Base-by-base conservation (phyloP, 176 grass and related monocot species). In the Bothriochloa decipiens region DNA sequence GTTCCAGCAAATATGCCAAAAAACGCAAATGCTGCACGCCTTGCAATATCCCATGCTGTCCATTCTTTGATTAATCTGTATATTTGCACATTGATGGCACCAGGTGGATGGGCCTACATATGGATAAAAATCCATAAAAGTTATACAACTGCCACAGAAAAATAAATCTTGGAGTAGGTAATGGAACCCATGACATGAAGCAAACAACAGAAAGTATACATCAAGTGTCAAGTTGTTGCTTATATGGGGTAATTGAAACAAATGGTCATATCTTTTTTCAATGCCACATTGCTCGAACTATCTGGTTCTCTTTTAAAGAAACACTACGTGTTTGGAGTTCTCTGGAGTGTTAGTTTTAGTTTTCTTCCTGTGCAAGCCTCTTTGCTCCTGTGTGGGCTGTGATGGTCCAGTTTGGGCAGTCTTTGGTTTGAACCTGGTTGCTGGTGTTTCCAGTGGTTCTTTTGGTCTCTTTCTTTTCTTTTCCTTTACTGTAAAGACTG, bases 41-140 rank as follows among this genome's bases (percentile, higher is more conserved):
- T 91, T 32, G 96, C 96, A 79, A 99, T 99, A 88, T 99, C 96
- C 96, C 96, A 96, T 81, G 96, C 91, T 3, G 96, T 99, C 96
- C 96, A 99, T 90, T 99, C 96, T 83, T 99, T 99, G 87, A 99
- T 99, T 64, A 99, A 82, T 83, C 96, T 91, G 79, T 99, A 99
- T 90, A 99, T 99, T 94, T 99, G 96, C 57, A 95, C 96, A 87
- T 99, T 99, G 76, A 99, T 82, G 20, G 93, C 96, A 76, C 86
- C 96, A 73, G 93, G 96, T 72, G 96, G 91, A 92, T 99, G 93
- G 26, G 81, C 87, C 96, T 99, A 70, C 13, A 86, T 36, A 82
- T 40, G n/a, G 37, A 71, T 14, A 57, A 87, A 84, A 84, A 76
- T 43, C 63, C 20, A 82, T 42, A 89, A 71, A n/a, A 53, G 25